Percentiles rank a stretch among this genome's conserved stretches.
These are phyloP conservation scores for Jacaranda copaia DNA, from an alignment of 257 asterid genomes.

Conservation along the genomic window DNA sequence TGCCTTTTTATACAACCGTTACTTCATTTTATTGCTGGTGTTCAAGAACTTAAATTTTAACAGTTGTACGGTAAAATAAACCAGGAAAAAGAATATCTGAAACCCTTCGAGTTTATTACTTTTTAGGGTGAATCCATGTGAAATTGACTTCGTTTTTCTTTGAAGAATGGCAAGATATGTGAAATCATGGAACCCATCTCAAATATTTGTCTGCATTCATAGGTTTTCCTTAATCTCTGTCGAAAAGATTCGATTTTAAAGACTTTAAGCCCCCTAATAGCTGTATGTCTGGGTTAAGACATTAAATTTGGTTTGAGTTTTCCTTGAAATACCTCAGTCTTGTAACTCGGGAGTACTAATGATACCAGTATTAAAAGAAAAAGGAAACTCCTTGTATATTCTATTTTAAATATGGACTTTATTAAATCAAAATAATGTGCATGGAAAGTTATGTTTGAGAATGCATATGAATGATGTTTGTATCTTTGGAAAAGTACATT, in stretches of 20 bases:
- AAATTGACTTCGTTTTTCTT: background rate
- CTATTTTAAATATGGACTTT: background rate
- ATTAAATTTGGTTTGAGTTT: background rate
- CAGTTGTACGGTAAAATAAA: constrained; percentile 10
- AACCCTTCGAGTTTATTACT: constrained; percentile 22
- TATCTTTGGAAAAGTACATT: background rate
- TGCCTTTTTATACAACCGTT: background rate
- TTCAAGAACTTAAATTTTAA: constrained; percentile 20
- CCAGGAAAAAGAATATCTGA: constrained; percentile 6
- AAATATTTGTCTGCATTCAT: constrained; percentile 7
- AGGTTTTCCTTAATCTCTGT: constrained; percentile 9
- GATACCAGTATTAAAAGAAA: background rate
- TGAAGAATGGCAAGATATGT: constrained; percentile 2
- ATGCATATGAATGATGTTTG: background rate
- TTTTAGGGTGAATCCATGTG: constrained; percentile 15
- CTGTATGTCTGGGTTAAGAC: background rate
- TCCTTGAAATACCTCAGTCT: background rate
- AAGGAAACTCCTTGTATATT: background rate
- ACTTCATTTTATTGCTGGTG: constrained; percentile 18
- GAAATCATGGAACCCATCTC: constrained; percentile 22
- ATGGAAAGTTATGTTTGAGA: background rate
- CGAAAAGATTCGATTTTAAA: constrained; percentile 25
- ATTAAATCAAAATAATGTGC: background rate
- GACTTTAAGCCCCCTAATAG: background rate
- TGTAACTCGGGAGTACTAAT: constrained; percentile 2